Evolutionary conservation across 176 grass and related monocot genomes (phyloP).

Genomic region (Calamus simplicifolius): DNA sequence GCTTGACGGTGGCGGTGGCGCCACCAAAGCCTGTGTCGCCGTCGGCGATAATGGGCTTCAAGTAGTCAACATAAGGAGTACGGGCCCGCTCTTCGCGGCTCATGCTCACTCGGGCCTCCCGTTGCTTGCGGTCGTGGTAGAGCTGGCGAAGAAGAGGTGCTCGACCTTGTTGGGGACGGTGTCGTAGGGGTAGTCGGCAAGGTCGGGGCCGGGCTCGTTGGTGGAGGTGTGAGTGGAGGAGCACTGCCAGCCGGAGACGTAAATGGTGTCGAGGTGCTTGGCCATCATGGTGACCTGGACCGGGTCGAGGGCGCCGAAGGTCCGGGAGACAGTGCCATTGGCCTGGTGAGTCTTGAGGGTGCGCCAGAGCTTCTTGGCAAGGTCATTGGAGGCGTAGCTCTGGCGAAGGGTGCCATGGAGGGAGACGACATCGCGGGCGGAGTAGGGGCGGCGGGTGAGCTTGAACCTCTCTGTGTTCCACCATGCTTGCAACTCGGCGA

Average conservation of each 20-base stretch:
- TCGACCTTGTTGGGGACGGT: conserved; percentile 90
- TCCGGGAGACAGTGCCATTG: conserved; percentile 60
- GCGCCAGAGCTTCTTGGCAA: conserved; percentile 81
- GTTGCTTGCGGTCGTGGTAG: conserved; percentile 83
- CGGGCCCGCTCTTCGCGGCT: conserved; percentile 26
- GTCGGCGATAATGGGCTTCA: conserved; percentile 78
- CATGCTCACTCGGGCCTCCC: conserved; percentile 72
- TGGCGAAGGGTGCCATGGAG: conserved; percentile 85
- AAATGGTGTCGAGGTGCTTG: conserved; percentile 84
- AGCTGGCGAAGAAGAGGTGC: conserved; percentile 81
- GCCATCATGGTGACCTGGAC: conserved; percentile 97
- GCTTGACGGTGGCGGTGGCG: conserved; percentile 79
- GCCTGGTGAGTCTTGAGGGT: conserved; percentile 75
- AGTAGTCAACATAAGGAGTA: conserved; percentile 46
- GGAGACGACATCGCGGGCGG: conserved; percentile 63
- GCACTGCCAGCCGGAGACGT: conserved; percentile 98
- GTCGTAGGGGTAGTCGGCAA: conserved; percentile 98
- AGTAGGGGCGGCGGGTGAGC: conserved; percentile 59
- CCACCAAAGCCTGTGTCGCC: conserved; percentile 84
- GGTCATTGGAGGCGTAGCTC: conserved; percentile 72
- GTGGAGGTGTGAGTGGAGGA: conserved; percentile 87
- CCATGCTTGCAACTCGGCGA: conserved; percentile 68
- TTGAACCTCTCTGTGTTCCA: conserved; percentile 80
- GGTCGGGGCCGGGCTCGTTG: conserved; percentile 78
- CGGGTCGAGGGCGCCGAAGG: conserved; percentile 87